These are phyloP conservation scores for Eleusine coracana DNA, from an alignment of 176 grass and related monocot genomes.

Conservation along the genomic window DNA sequence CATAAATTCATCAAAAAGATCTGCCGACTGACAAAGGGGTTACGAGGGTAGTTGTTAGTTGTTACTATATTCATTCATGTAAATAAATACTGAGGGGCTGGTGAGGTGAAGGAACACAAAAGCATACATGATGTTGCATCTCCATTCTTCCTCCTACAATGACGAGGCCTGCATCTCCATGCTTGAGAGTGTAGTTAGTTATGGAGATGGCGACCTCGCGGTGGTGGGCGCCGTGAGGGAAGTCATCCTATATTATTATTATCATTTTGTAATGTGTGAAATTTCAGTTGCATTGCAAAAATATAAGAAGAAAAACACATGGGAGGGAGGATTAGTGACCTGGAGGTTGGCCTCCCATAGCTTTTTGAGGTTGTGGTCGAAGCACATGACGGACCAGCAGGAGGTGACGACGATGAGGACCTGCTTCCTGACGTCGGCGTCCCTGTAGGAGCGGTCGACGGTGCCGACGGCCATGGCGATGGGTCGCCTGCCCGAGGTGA, in stretches of 20 bases:
- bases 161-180: slow-evolving; percentile 85
- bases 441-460: slow-evolving; percentile 69
- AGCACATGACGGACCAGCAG: slow-evolving; percentile 95
- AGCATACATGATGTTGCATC: slow-evolving; percentile 84
- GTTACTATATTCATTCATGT: background rate
- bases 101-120: background rate
- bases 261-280: background rate
- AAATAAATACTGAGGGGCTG: background rate
- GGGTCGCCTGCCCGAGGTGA: slow-evolving; percentile 74
- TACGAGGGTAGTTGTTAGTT: background rate
- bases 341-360: slow-evolving; percentile 93
- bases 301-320: too few relatives aligned
- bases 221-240: slow-evolving; percentile 81
- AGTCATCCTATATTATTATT: slow-evolving; percentile 46
- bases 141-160: slow-evolving; percentile 93
- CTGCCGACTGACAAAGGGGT: slow-evolving; percentile 47
- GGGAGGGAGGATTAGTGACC: background rate
- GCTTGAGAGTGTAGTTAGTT: slow-evolving; percentile 90
- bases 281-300: background rate
- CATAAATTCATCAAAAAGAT: slow-evolving; percentile 87
- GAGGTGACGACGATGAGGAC: slow-evolving; percentile 94
- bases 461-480: slow-evolving; percentile 83
- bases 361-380: slow-evolving; percentile 98
- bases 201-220: slow-evolving; percentile 82
- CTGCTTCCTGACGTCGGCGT: slow-evolving; percentile 61